Conservation (phyloP, 257 asterid genomes). For the Solanum bukasovii region DNA sequence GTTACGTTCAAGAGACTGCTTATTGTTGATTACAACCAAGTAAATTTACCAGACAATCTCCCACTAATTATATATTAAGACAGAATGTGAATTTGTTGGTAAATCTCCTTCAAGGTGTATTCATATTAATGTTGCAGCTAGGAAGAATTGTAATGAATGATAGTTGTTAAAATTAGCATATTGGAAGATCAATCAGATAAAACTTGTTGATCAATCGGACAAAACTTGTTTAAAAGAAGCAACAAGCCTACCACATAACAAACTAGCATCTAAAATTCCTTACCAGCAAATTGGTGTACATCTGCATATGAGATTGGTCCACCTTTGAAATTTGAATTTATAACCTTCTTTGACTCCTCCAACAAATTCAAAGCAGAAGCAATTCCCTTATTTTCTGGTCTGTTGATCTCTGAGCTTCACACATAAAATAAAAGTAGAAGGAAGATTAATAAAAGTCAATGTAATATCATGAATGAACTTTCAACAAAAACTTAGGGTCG, state of each 20-base stretch:
- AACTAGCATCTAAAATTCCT: neutral
- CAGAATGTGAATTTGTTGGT: neutral
- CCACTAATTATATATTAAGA: neutral
- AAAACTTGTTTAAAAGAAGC: neutral
- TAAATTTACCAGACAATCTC: neutral
- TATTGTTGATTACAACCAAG: neutral
- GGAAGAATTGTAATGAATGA: no score
- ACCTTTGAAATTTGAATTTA: slow-evolving; percentile 64
- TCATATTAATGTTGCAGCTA: neutral
- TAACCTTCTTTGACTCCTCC: slow-evolving; percentile 83
- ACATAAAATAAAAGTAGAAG: no score
- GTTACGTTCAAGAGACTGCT: neutral
- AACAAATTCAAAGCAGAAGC: slow-evolving; percentile 7
- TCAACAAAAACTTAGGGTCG: no score
- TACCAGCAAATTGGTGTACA: slow-evolving; percentile 45
- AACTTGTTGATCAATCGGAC: neutral
- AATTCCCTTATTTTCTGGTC: slow-evolving; percentile 80
- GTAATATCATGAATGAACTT: no score
- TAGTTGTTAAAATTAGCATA: no score
- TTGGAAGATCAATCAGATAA: no score
- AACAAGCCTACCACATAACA: neutral
- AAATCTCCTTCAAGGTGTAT: neutral
- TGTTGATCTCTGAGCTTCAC: slow-evolving; percentile 46
- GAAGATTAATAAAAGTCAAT: no score
- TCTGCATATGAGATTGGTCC: slow-evolving; percentile 88